Evolutionary conservation across 108 stramenopile species (phyloP).

Genomic region (Aurantiochytrium sp.): DNA sequence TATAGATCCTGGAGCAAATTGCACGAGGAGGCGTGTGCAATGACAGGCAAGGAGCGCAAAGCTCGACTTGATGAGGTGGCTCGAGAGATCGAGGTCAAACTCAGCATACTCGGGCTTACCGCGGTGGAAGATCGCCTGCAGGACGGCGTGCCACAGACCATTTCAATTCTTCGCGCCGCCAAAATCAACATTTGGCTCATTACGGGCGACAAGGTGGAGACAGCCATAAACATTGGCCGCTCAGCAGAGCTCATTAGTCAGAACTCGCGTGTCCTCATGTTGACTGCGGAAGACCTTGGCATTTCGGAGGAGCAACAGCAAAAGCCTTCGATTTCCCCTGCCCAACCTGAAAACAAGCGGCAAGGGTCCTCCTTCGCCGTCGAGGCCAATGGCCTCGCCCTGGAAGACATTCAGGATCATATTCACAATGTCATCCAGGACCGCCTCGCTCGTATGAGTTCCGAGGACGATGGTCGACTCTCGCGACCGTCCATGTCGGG

Average conservation of each 20-base stretch:
- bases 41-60: neutral
- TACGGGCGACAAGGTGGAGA: conserved; percentile 96
- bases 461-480: no score
- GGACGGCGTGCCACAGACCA: conserved; percentile 85
- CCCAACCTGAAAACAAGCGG: no score
- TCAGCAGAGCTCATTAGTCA: conserved; percentile 66
- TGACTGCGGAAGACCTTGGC: neutral
- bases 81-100: conserved; percentile 62
- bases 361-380: no score
- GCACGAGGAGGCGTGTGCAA: conserved; percentile 48
- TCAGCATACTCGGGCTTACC: conserved; percentile 85
- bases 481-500: neutral
- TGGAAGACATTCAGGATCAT: neutral
- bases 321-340: no score
- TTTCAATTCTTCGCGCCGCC: conserved; percentile 75
- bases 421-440: neutral
- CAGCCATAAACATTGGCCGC: conserved; percentile 98
- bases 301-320: neutral
- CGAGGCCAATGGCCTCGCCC: neutral
- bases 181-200: conserved; percentile 96
- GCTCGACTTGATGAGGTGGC: conserved; percentile 61
- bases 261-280: neutral
- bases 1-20: conserved; percentile 62
- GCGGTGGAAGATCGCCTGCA: conserved; percentile 97
- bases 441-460: neutral